Conservation (phyloP, 768 basidiomycete genomes). For the Boletus reticulatus region DNA sequence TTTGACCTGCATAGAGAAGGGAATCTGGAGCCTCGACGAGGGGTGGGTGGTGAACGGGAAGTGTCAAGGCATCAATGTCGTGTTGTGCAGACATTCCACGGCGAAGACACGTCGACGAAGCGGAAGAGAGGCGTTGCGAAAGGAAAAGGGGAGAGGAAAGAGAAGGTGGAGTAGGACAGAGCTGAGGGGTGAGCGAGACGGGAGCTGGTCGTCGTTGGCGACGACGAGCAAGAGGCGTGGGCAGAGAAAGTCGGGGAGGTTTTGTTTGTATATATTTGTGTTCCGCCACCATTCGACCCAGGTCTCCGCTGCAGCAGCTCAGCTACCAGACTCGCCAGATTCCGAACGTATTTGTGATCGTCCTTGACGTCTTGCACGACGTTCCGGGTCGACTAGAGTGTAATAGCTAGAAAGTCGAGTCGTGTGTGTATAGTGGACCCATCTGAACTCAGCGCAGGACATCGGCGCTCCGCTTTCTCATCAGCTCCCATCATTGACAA, state of each 20-base stretch:
- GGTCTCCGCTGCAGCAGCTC: not conserved
- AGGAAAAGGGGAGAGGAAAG: conserved; percentile 16
- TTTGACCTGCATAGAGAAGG: conserved; percentile 23
- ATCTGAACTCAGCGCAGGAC: conserved; percentile 30
- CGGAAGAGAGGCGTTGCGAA: too few relatives aligned
- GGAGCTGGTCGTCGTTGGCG: conserved; percentile 30
- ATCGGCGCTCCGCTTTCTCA: not conserved
- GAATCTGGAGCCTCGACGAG: conserved; percentile 46
- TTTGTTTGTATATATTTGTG: conserved; percentile 24
- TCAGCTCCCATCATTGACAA: conserved; percentile 6
- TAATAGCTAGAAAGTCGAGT: conserved; percentile 1
- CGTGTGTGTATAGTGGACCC: conserved; percentile 5
- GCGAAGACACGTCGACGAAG: not conserved
- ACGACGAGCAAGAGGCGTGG: conserved; percentile 31
- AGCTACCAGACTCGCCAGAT: not conserved
- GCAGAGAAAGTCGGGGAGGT: conserved; percentile 23
- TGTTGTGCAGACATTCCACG: conserved; percentile 40
- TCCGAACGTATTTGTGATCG: not conserved
- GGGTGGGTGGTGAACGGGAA: conserved; percentile 4
- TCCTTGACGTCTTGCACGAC: conserved; percentile 1
- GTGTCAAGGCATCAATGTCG: conserved; percentile 34
- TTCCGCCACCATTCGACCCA: conserved; percentile 9
- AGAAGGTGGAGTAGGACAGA: conserved; percentile 7
- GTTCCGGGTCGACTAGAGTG: not conserved
- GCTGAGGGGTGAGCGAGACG: conserved; percentile 17